A percentile compares a stretch with the other conserved stretches of the same genome.
Conservation (phyloP, 78 protist genomes). For the Capsaspora owczarzaki region DNA sequence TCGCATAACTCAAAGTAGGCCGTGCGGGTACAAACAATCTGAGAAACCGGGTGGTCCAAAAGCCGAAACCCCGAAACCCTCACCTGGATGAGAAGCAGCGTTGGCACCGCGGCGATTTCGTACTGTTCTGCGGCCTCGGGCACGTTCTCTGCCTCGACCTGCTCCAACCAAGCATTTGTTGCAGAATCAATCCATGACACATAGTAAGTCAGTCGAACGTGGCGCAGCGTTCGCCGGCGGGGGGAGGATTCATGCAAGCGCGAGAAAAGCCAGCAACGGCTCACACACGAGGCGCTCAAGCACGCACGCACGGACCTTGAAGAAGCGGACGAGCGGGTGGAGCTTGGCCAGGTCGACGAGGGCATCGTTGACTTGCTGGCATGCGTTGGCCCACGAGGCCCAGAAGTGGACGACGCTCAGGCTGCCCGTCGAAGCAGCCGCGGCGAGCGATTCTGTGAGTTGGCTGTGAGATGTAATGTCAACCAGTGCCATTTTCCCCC, state of each 20-base stretch:
- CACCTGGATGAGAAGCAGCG: conserved; percentile 40
- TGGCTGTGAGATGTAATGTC: background rate
- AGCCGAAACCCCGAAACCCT: background rate
- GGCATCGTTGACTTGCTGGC: conserved; percentile 48
- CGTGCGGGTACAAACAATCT: background rate
- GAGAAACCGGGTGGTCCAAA: background rate
- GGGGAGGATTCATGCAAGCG: background rate
- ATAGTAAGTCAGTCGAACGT: background rate
- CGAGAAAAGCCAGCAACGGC: too few species aligned
- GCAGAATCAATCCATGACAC: background rate
- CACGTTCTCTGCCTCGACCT: conserved; percentile 62
- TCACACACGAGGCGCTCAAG: background rate
- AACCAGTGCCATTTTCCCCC: background rate
- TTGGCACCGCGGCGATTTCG: conserved; percentile 56
- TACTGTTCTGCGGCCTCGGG: conserved; percentile 41
- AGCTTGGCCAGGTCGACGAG: conserved; percentile 46
- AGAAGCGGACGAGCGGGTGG: conserved; percentile 24
- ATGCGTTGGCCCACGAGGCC: conserved; percentile 74
- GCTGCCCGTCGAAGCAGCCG: background rate
- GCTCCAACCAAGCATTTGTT: background rate
- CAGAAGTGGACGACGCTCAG: conserved; percentile 49
- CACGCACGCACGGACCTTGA: conserved; percentile 19
- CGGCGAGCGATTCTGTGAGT: too few species aligned
- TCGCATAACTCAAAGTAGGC: too few species aligned
- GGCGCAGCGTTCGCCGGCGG: background rate